These are phyloP conservation scores for Fusarium metavorans DNA, from an alignment of 2,329 filamentous ascomycete species.

Conservation along the genomic window DNA sequence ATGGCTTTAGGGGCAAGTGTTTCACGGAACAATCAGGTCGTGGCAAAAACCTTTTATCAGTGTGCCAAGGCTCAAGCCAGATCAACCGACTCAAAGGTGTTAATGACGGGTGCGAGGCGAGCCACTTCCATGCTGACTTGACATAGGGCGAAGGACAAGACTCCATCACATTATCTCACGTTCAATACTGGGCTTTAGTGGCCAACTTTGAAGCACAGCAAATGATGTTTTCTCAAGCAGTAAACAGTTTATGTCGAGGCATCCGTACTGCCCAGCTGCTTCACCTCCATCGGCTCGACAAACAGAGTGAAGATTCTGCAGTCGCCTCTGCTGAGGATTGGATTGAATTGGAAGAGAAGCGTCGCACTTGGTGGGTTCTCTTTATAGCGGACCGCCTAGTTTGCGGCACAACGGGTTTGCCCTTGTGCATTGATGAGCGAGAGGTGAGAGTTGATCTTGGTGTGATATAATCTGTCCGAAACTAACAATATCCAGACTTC, in stretches of 20 bases:
- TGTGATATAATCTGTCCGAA: not conserved
- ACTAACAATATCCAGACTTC: not conserved
- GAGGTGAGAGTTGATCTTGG: not conserved
- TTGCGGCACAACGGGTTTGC: not conserved
- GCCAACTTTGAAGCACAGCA: not conserved
- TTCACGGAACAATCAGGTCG: no score
- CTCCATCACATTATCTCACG: not conserved
- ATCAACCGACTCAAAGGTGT: not conserved
- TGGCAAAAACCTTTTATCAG: not conserved
- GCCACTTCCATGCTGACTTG: not conserved
- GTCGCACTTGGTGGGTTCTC: not conserved
- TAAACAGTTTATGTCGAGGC: not conserved
- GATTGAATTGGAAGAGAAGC: not conserved
- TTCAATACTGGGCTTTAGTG: not conserved
- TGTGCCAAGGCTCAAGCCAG: not conserved
- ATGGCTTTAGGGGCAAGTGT: not conserved
- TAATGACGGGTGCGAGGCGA: not conserved
- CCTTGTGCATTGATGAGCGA: not conserved
- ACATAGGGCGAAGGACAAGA: not conserved
- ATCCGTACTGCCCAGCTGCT: not conserved
- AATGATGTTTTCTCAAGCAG: not conserved
- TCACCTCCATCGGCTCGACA: not conserved
- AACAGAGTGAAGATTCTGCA: not conserved
- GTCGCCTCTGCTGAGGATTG: not conserved
- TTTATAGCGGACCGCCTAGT: not conserved